phyloP scores from a whole-genome alignment of 208 protist species.

The Crithidia mellificae region DNA sequence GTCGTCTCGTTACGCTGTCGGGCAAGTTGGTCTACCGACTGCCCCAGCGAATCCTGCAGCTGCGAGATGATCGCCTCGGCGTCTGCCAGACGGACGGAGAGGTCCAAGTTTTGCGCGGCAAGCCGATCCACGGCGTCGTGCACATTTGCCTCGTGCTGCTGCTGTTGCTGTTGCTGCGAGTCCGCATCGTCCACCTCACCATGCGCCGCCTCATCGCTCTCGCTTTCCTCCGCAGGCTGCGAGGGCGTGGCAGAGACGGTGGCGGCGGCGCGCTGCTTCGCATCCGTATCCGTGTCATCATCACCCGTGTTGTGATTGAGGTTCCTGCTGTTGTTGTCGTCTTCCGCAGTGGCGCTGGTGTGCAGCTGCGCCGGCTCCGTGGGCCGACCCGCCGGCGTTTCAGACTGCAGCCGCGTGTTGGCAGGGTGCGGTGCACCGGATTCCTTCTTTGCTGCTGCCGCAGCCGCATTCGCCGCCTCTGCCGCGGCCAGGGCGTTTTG shows the following conservation, averaged over 20 bases:
- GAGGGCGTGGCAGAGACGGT: background rate
- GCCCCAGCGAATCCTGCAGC: slow-evolving; percentile 28
- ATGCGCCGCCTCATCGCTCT: too few species aligned
- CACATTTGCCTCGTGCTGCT: background rate
- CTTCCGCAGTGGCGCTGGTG: too few species aligned
- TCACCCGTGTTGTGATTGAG: background rate
- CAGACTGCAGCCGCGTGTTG: slow-evolving; percentile 7
- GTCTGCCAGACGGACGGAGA: slow-evolving; percentile 40
- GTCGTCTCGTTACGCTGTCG: slow-evolving; percentile 34
- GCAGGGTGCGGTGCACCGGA: background rate
- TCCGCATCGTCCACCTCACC: too few species aligned
- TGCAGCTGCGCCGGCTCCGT: slow-evolving; percentile 15
- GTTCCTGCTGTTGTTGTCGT: too few species aligned
- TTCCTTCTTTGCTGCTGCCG: background rate
- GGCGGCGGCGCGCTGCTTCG: background rate
- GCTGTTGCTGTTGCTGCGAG: too few species aligned
- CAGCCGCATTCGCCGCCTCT: too few species aligned
- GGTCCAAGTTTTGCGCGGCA: slow-evolving; percentile 35
- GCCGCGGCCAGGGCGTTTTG: too few species aligned
- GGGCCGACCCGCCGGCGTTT: slow-evolving; percentile 1
- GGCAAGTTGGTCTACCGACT: slow-evolving; percentile 29
- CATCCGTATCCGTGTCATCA: background rate
- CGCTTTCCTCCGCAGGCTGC: too few species aligned
- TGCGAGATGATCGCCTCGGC: slow-evolving; percentile 38
- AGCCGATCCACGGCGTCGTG: slow-evolving; percentile 22